phyloP scores from a whole-genome alignment of 495 filamentous ascomycete species.

The Rostrohypoxylon terebratum region DNA sequence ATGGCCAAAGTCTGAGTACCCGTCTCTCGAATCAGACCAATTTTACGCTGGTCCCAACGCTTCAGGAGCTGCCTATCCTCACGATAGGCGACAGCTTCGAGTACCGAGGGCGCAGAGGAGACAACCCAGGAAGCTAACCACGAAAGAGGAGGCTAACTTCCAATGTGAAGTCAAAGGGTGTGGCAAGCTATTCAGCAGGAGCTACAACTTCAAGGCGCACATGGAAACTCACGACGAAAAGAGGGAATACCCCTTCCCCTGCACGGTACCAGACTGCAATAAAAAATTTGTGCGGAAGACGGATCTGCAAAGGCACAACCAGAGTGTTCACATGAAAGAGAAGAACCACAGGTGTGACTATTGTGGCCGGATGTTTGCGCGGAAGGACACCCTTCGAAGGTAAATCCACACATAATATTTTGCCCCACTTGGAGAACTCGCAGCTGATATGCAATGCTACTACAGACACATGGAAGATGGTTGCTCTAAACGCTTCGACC shows the following conservation, averaged over 20 bases:
- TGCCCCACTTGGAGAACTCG: slow-evolving; percentile 3
- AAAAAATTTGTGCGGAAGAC: slow-evolving; percentile 86
- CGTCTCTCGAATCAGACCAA: slow-evolving; percentile 54
- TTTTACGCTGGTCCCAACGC: slow-evolving; percentile 52
- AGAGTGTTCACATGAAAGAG: slow-evolving; percentile 84
- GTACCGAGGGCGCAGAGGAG: slow-evolving; percentile 56
- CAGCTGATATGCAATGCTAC: slow-evolving; percentile 32
- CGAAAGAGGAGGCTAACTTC: slow-evolving; percentile 79
- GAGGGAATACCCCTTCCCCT: slow-evolving; percentile 75
- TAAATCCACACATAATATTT: slow-evolving; percentile 51
- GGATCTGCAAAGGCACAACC: slow-evolving; percentile 83
- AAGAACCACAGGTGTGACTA: slow-evolving; percentile 76
- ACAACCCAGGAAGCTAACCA: slow-evolving; percentile 69
- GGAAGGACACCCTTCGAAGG: slow-evolving; percentile 87
- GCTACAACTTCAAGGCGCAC: slow-evolving; percentile 92
- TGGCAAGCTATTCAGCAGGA: slow-evolving; percentile 82
- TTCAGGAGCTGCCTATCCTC: slow-evolving; percentile 47
- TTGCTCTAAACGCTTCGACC: slow-evolving; percentile 77
- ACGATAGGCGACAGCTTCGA: slow-evolving; percentile 53
- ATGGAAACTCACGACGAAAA: slow-evolving; percentile 89
- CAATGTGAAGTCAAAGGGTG: slow-evolving; percentile 77
- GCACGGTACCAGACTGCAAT: slow-evolving; percentile 71
- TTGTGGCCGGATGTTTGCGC: slow-evolving; percentile 79
- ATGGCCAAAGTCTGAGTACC: slow-evolving; percentile 64
- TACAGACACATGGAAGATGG: slow-evolving; percentile 82